Percentiles rank a stretch among this genome's conserved stretches.
Conservation (phyloP, 441 rosid genomes). For the Brassica balearica region DNA sequence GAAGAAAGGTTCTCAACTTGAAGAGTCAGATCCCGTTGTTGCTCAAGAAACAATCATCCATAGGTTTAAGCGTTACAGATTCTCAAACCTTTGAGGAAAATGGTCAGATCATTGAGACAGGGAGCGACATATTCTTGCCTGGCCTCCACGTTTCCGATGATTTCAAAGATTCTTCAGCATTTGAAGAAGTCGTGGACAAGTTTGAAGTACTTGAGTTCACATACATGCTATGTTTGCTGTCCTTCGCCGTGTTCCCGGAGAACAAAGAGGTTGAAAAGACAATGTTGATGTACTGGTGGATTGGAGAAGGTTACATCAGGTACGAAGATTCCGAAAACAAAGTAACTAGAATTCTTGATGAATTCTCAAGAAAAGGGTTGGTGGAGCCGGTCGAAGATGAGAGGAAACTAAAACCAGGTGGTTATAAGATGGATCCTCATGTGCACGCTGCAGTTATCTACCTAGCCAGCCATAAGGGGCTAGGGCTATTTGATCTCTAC, state of each 20-base stretch:
- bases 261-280: slow-evolving; percentile 52
- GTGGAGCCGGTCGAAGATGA: slow-evolving; percentile 45
- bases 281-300: slow-evolving; percentile 60
- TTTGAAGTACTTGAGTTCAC: slow-evolving; percentile 25
- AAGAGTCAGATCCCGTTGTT: slow-evolving; percentile 43
- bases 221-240: slow-evolving; percentile 41
- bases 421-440: slow-evolving; percentile 50
- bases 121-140: slow-evolving; percentile 33
- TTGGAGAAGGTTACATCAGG: slow-evolving; percentile 48
- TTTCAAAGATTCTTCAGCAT: neutral
- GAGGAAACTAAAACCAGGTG: slow-evolving; percentile 25
- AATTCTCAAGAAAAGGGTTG: slow-evolving; percentile 38
- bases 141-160: neutral
- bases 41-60: slow-evolving; percentile 38
- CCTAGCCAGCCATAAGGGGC: slow-evolving; percentile 22
- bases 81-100: slow-evolving; percentile 17
- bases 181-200: slow-evolving; percentile 39
- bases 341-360: slow-evolving; percentile 34
- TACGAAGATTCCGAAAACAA: slow-evolving; percentile 18
- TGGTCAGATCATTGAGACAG: neutral
- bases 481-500: slow-evolving; percentile 15
- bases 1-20: slow-evolving; percentile 40
- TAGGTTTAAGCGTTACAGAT: slow-evolving; percentile 11
- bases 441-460: slow-evolving; percentile 51
- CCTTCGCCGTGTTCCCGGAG: slow-evolving; percentile 55